These are phyloP conservation scores for Viridothelium virens DNA, from an alignment of 495 filamentous ascomycete species.

Conservation along the genomic window DNA sequence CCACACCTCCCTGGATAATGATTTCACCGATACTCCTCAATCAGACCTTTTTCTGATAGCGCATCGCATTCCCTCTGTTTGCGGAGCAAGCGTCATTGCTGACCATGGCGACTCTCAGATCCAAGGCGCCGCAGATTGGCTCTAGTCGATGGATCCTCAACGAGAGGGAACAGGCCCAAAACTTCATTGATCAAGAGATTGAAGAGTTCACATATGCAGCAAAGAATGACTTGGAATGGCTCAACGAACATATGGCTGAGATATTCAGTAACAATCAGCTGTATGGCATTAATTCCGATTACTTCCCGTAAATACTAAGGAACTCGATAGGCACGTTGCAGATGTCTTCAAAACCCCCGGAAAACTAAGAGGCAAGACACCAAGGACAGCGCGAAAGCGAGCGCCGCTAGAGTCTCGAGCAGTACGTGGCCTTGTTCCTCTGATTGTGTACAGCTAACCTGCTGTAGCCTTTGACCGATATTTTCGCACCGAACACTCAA, in stretches of 20 bases:
- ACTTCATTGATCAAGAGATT: conserved; percentile 61
- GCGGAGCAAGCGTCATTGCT: neutral
- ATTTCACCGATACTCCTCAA: neutral
- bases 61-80: neutral
- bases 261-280: conserved; percentile 76
- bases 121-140: conserved; percentile 47
- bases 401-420: conserved; percentile 56
- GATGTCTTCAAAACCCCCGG: conserved; percentile 96
- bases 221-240: conserved; percentile 66
- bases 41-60: neutral
- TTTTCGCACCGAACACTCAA: conserved; percentile 55
- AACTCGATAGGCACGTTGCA: conserved; percentile 58
- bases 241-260: conserved; percentile 29
- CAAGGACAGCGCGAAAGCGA: conserved; percentile 68
- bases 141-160: conserved; percentile 60
- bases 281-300: conserved; percentile 40
- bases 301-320: neutral
- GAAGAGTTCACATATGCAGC: conserved; percentile 86
- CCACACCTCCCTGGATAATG: neutral
- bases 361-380: conserved; percentile 88
- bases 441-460: neutral
- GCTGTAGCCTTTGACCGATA: conserved; percentile 68
- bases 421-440: conserved; percentile 42
- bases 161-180: conserved; percentile 56
- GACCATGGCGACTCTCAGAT: conserved; percentile 29